Evolutionary conservation across 352 stramenopile species (phyloP).

Genomic region (Thraustochytrium sp.): DNA sequence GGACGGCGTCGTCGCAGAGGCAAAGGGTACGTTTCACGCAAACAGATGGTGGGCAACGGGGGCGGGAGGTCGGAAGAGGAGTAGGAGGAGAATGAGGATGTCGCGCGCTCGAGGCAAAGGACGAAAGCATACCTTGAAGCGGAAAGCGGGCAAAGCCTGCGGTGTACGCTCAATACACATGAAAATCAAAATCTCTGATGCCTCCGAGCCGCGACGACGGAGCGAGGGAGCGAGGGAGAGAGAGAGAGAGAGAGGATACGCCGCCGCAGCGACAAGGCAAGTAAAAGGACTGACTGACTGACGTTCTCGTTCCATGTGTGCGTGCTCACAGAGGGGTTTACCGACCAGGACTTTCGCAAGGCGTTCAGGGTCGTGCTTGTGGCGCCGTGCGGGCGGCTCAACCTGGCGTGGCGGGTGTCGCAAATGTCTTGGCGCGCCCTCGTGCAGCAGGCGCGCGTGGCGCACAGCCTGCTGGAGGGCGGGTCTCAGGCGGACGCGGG

Average conservation of each 20-base stretch:
- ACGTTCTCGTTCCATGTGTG: no score
- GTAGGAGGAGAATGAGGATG: no score
- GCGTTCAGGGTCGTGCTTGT: not conserved
- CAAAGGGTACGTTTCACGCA: no score
- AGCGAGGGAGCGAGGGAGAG: no score
- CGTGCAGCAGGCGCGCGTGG: not conserved
- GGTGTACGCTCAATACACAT: conserved; percentile 18
- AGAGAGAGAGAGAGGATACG: not conserved
- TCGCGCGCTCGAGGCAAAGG: not conserved
- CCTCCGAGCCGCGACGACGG: not conserved
- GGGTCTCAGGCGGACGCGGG: not conserved
- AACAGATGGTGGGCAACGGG: no score
- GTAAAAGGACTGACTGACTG: no score
- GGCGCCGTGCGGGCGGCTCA: not conserved
- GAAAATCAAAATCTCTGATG: conserved; percentile 45
- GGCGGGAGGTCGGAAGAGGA: no score
- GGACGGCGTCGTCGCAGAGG: not conserved
- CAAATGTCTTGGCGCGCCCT: not conserved
- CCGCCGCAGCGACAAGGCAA: no score
- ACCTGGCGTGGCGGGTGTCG: conserved; percentile 27
- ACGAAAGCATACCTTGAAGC: conserved; percentile 21
- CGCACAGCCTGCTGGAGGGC: not conserved
- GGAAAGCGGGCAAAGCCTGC: not conserved
- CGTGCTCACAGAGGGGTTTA: no score
- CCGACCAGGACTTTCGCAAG: not conserved